These are phyloP conservation scores for Plectosphaerella plurivora DNA, from an alignment of 2,329 filamentous ascomycete species.

Conservation along the genomic window DNA sequence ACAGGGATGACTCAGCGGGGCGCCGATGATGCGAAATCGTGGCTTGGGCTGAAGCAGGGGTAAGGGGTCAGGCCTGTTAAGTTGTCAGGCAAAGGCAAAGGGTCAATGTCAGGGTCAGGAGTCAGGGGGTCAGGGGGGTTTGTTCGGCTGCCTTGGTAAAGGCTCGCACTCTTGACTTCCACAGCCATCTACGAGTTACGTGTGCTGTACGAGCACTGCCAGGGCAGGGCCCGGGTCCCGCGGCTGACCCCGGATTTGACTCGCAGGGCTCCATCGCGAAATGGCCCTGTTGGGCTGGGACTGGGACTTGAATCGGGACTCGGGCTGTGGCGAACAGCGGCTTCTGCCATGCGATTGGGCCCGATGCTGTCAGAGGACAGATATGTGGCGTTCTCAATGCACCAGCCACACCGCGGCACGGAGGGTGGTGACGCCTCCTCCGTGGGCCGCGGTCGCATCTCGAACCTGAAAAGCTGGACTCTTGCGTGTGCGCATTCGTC, in stretches of 20 bases:
- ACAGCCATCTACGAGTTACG: not conserved
- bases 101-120: no score
- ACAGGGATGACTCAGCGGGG: constrained; percentile 3
- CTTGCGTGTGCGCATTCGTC: not conserved
- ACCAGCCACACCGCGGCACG: not conserved
- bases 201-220: not conserved
- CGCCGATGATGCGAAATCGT: not conserved
- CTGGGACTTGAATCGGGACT: no score
- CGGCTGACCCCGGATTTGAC: not conserved
- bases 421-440: not conserved
- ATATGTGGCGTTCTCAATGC: not conserved
- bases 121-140: not conserved
- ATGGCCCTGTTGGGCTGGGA: no score
- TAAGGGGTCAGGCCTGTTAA: not conserved
- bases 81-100: no score
- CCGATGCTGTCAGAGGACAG: not conserved
- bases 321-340: not conserved
- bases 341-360: not conserved
- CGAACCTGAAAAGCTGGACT: not conserved
- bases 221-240: not conserved
- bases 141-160: not conserved
- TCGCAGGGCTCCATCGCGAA: no score
- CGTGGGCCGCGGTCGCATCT: not conserved
- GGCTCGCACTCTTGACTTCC: not conserved
- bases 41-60: not conserved